These are phyloP conservation scores for Posidonia australis DNA, from an alignment of 106 monocot genomes.

Conservation along the genomic window DNA sequence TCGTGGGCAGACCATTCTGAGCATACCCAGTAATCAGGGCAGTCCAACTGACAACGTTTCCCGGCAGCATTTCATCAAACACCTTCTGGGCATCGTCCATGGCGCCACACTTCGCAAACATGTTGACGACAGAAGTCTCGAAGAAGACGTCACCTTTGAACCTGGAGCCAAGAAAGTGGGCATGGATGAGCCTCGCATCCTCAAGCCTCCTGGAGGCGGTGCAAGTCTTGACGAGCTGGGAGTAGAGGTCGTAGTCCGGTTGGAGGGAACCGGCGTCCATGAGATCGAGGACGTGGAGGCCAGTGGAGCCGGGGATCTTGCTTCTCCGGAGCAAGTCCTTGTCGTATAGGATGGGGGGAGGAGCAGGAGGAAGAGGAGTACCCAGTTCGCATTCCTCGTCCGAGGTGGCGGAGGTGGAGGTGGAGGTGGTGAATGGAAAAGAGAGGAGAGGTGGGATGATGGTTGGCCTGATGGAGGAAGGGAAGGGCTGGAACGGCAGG, in stretches of 20 bases:
- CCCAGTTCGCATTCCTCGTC: too few species aligned
- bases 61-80: slow-evolving; percentile 12
- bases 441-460: too few species aligned
- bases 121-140: slow-evolving; percentile 13
- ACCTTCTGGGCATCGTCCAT: slow-evolving; percentile 11
- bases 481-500: too few species aligned
- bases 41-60: slow-evolving; percentile 21
- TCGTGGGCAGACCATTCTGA: not conserved
- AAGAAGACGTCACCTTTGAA: slow-evolving; percentile 14
- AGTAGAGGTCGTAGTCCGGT: slow-evolving; percentile 13
- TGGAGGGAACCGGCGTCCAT: slow-evolving; percentile 11
- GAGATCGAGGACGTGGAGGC: slow-evolving; percentile 25
- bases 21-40: slow-evolving; percentile 13
- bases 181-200: slow-evolving; percentile 14
- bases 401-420: too few species aligned
- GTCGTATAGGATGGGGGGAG: not conserved
- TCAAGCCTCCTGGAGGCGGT: not conserved
- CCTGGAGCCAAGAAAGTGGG: slow-evolving; percentile 10
- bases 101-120: slow-evolving; percentile 18
- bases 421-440: too few species aligned
- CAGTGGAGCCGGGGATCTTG: not conserved
- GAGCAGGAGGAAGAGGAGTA: too few species aligned
- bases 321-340: not conserved
- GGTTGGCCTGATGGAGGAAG: too few species aligned
- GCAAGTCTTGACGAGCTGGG: slow-evolving; percentile 11